phyloP scores from a whole-genome alignment of 495 filamentous ascomycete genomes.

The Aspergillus cavernicola region DNA sequence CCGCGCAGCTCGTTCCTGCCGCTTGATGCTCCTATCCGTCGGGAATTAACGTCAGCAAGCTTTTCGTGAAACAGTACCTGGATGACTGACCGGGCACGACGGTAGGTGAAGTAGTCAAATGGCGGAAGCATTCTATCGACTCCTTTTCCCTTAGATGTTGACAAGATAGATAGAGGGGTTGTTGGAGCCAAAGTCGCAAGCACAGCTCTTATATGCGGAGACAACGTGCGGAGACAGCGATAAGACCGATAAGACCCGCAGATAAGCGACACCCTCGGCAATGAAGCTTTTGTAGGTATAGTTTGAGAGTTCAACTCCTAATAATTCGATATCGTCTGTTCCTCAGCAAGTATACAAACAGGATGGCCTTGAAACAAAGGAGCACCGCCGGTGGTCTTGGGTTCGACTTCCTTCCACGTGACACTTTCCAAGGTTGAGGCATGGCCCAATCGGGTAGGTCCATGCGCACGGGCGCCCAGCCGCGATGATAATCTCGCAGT shows the following conservation, averaged over 20 bases:
- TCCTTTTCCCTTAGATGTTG: background rate
- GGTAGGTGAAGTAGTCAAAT: conserved; percentile 58
- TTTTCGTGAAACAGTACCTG: background rate
- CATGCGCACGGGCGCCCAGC: conserved; percentile 4
- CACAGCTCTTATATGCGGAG: conserved; percentile 27
- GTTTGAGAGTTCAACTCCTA: no score
- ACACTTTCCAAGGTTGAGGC: background rate
- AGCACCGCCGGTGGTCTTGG: background rate
- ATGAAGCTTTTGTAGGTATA: no score
- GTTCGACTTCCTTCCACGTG: conserved; percentile 4
- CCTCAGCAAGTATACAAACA: no score
- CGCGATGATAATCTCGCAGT: conserved; percentile 3
- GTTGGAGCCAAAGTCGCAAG: conserved; percentile 1
- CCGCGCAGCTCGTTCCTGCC: conserved; percentile 63
- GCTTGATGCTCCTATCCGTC: conserved; percentile 67
- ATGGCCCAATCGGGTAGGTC: conserved; percentile 19
- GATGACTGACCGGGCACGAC: conserved; percentile 44
- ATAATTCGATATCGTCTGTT: no score
- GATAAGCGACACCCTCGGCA: conserved; percentile 22
- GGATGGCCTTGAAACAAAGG: background rate
- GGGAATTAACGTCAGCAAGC: conserved; percentile 1
- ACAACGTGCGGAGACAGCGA: conserved; percentile 26
- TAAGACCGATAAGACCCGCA: conserved; percentile 19
- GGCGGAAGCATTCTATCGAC: conserved; percentile 48
- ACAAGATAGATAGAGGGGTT: background rate